Evolutionary conservation across 78 protist species (phyloP).

Genomic region (Dictyostelium intermedium): DNA sequence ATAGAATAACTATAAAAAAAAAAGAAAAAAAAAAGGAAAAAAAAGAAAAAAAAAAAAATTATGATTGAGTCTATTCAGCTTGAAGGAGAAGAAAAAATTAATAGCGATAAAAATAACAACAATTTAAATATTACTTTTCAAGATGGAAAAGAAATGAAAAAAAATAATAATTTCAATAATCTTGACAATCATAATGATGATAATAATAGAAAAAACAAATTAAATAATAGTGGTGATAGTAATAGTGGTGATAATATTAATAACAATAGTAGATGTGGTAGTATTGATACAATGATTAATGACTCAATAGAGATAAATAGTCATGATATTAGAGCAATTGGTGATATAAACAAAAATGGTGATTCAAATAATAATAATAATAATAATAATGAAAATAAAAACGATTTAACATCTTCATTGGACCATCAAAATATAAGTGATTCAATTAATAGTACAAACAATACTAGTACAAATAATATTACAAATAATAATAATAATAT

Average conservation of each 20-base stretch:
- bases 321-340: neutral
- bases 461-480: no score
- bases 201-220: no score
- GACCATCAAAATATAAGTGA: neutral
- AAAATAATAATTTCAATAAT: no score
- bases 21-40: no score
- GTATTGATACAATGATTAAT: neutral
- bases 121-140: neutral
- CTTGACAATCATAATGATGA: no score
- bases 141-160: neutral
- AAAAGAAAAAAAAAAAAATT: no score
- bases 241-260: neutral
- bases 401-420: neutral
- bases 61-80: neutral
- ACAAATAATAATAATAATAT: neutral
- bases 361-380: neutral
- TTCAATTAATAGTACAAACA: neutral
- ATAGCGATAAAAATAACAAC: neutral
- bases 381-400: neutral
- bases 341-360: neutral
- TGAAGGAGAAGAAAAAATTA: neutral
- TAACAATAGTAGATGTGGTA: neutral
- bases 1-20: no score
- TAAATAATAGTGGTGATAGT: neutral
- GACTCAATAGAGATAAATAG: slow-evolving; percentile 1